Evolutionary conservation across 129 eudicot species (phyloP).

Genomic region (Ambrosia trifida): DNA sequence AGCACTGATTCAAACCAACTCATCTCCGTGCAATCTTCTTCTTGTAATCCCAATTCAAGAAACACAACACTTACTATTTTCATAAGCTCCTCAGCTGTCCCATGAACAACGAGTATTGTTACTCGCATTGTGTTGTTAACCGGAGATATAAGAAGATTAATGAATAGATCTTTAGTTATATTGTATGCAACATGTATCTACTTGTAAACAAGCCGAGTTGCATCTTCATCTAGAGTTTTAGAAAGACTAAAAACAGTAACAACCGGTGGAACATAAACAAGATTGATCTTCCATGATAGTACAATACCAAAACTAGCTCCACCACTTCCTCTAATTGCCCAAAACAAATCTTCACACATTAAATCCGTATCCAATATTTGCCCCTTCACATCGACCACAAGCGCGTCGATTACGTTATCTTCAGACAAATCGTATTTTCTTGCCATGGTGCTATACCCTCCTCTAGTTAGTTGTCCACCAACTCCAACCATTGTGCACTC

Average conservation of each 20-base stretch:
- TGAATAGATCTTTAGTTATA: neutral
- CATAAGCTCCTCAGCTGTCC: too few relatives aligned
- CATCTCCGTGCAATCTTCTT: neutral
- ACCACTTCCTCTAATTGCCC: too few relatives aligned
- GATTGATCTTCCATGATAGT: too few relatives aligned
- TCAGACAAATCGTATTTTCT: neutral
- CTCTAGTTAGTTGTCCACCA: neutral
- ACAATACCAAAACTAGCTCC: too few relatives aligned
- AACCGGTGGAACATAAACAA: too few relatives aligned
- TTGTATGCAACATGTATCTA: neutral
- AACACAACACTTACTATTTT: neutral
- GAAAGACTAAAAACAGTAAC: too few relatives aligned
- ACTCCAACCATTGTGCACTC: too few relatives aligned
- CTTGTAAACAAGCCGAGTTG: too few relatives aligned
- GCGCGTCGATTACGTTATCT: neutral
- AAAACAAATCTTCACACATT: constrained; percentile 8
- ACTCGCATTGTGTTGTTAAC: neutral
- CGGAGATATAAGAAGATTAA: too few relatives aligned
- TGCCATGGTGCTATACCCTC: neutral
- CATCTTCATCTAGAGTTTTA: neutral
- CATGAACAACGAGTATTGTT: neutral
- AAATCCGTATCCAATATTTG: neutral
- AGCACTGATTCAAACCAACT: constrained; percentile 7
- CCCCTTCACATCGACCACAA: too few relatives aligned
- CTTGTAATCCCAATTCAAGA: neutral